Conservation (phyloP, 2,329 filamentous ascomycete genomes). For the Tolypocladium album region DNA sequence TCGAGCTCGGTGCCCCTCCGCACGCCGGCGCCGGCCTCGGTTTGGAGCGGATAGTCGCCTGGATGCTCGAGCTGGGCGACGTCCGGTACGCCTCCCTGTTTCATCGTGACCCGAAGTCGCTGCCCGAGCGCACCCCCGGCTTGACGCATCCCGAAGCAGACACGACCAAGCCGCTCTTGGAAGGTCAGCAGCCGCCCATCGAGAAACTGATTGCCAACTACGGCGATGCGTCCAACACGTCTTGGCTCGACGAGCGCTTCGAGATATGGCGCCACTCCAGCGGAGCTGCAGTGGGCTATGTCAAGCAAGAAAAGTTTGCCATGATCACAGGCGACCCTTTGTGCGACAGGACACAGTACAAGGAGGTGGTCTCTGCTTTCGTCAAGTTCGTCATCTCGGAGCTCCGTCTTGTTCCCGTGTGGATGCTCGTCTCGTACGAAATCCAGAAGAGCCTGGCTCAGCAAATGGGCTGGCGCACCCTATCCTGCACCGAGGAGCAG, state of each 20-base stretch:
- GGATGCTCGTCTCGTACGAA: constrained; percentile 75
- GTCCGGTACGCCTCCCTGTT: constrained; percentile 83
- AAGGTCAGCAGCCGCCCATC: constrained; percentile 56
- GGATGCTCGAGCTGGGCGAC: constrained; percentile 77
- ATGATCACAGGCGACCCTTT: constrained; percentile 83
- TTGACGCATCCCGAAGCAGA: constrained; percentile 84
- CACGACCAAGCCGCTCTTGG: constrained; percentile 43
- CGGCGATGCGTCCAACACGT: constrained; percentile 86
- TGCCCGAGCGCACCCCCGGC: constrained; percentile 55
- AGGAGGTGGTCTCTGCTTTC: constrained; percentile 62
- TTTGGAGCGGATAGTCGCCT: constrained; percentile 77
- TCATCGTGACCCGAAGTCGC: constrained; percentile 77
- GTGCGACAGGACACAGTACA: constrained; percentile 69
- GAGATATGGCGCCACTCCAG: constrained; percentile 79
- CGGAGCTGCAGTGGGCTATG: constrained; percentile 77
- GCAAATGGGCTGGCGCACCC: constrained; percentile 75
- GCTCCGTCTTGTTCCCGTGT: constrained; percentile 63
- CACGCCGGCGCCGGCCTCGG: constrained; percentile 88
- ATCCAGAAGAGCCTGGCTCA: constrained; percentile 71
- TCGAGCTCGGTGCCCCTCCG: constrained; percentile 79
- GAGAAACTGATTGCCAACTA: constrained; percentile 92
- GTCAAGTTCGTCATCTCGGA: constrained; percentile 65
- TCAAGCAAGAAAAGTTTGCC: constrained; percentile 63
- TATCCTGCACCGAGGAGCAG: constrained; percentile 83
- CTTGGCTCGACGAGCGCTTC: constrained; percentile 84